Evolutionary conservation across 257 asterid species (phyloP), one percentile per base, ranked within the genome.

Genomic region (Solanum clarkiae): DNA sequence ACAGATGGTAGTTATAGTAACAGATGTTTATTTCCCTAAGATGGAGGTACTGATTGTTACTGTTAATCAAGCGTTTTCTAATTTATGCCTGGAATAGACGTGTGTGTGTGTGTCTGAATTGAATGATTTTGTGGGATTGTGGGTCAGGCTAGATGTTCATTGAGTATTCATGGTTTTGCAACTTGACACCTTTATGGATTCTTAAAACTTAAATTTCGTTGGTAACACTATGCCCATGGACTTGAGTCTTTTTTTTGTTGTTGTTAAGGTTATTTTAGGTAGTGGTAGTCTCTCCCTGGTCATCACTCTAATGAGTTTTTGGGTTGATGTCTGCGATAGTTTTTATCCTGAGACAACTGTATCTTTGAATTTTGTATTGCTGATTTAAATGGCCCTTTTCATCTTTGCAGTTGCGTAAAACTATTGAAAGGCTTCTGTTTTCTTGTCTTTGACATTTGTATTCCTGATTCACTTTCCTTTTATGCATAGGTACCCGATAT

Each of bases 401-500:
- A 26, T 16, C 47, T 29, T 3, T 53, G 18, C 65, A 53, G 16
- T 51, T 79, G 82, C 26, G 16, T 51, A 77, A 71, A 1, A 15
- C 5, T 47, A 22, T 75, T 47, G 60, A 13, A 12, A 75, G 26
- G 44, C 40, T 79, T 26, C 26, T 53, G 2, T 9, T 53, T 79
- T 75, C 66, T 26, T 9, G 65, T 79, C 47, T 79, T 14, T 8
- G 10, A 40, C 57, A 53, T 8, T 53, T 53, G 2, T 26, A 2
- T 49, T 75, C 32, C 60, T 75, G 44, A 22, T 26, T 72, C 29
- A 36, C 15, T 75, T 26, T 36, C 10, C 49, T 53, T 29, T 26
- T 53, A 53, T 1, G 7, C 65, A 60, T 85, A 92, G 95, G 95
- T 24, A 92, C 95, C 82, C 93, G 95, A 51, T 92, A 92, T 86